Conservation (phyloP, 495 filamentous ascomycete genomes). For the Annulohypoxylon stygium region DNA sequence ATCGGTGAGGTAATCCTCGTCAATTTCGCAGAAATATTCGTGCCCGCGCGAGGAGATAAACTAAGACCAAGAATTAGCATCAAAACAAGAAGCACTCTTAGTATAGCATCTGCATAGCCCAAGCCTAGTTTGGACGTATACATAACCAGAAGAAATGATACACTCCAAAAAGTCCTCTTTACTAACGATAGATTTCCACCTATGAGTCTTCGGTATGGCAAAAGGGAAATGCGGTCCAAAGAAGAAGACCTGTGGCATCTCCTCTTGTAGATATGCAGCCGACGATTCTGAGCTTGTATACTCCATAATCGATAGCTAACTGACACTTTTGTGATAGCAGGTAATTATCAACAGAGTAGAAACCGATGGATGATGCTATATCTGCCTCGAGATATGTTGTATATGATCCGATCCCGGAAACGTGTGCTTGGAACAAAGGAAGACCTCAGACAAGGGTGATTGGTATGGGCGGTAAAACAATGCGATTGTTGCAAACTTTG, state of each 20-base stretch:
- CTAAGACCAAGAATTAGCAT: slow-evolving; percentile 62
- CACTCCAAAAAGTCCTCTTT: neutral
- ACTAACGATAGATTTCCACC: slow-evolving; percentile 16
- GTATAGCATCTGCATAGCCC: neutral
- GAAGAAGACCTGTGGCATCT: neutral
- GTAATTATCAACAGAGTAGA: neutral
- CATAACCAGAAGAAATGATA: neutral
- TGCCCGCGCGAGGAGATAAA: slow-evolving; percentile 98
- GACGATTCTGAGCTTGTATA: neutral
- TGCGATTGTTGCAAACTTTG: neutral
- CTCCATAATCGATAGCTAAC: neutral
- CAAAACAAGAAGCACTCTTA: slow-evolving; percentile 2
- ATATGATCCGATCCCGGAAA: neutral
- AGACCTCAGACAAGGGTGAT: neutral
- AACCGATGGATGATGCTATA: neutral
- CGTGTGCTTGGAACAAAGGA: neutral
- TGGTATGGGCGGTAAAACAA: neutral
- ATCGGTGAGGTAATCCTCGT: slow-evolving; percentile 98
- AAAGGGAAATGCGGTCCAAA: neutral
- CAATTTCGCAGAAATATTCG: slow-evolving; percentile 99
- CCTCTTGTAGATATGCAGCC: neutral
- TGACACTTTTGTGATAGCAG: neutral
- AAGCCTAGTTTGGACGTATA: neutral
- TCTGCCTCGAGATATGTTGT: neutral
- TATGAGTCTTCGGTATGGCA: neutral